A percentile compares a stretch with the other conserved stretches of the same genome.
These are phyloP conservation scores for Picea sitchensis DNA, from an alignment of 75 land plant species.

Conservation along the genomic window DNA sequence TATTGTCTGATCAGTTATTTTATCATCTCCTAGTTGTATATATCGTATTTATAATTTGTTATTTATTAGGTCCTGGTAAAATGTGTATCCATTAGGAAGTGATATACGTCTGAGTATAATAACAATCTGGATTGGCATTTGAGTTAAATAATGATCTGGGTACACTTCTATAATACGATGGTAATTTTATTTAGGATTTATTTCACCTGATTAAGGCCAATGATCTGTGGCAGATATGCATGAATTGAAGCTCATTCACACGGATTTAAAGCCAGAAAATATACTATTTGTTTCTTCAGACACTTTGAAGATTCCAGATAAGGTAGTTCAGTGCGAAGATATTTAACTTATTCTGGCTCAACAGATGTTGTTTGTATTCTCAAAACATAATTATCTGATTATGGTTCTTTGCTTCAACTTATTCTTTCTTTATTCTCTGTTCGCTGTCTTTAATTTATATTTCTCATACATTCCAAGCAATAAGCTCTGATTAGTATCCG, in stretches of 20 bases:
- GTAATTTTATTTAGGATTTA: conserved; percentile 9
- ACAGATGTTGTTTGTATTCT: not conserved
- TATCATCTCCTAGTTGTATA: no score
- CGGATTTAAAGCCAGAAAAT: conserved; percentile 75
- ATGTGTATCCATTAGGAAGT: no score
- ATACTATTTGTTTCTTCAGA: conserved; percentile 62
- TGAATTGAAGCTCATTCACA: conserved; percentile 62
- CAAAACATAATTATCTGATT: not conserved
- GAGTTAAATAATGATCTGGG: no score
- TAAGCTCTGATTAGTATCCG: no score
- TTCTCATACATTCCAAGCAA: not conserved
- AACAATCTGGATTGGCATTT: no score
- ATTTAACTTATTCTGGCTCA: not conserved
- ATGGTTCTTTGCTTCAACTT: not conserved
- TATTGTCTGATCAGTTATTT: no score
- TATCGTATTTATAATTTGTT: no score
- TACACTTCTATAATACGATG: no score
- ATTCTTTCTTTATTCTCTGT: not conserved
- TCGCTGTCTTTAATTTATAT: not conserved
- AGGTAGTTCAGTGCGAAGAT: conserved; percentile 24
- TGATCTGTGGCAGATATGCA: conserved; percentile 63
- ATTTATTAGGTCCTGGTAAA: not conserved
- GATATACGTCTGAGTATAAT: no score
- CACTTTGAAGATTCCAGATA: conserved; percentile 53
- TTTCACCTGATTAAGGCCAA: no score